These are phyloP conservation scores for Cnidoscolus chayamansa DNA, from an alignment of 441 rosid species.

Conservation along the genomic window DNA sequence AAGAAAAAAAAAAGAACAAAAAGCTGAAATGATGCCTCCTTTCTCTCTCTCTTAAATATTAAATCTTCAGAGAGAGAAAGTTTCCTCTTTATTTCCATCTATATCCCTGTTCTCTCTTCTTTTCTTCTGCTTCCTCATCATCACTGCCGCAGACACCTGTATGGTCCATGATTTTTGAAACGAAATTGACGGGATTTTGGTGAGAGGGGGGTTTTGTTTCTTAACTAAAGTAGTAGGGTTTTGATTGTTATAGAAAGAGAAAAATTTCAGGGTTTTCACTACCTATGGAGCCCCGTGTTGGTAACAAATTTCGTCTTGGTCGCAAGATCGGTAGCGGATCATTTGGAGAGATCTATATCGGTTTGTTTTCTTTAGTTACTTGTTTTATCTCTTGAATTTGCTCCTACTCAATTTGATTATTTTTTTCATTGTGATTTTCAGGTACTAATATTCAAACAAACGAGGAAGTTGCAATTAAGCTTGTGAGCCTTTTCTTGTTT, in stretches of 20 bases:
- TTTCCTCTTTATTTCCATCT: slow-evolving; percentile 3
- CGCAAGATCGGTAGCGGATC: slow-evolving; percentile 98
- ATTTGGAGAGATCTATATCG: slow-evolving; percentile 96
- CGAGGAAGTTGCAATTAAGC: slow-evolving; percentile 93
- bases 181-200: slow-evolving; percentile 5
- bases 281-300: slow-evolving; percentile 81
- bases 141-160: neutral
- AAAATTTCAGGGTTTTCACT: neutral
- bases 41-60: slow-evolving; percentile 16
- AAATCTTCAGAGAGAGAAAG: slow-evolving; percentile 25
- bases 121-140: slow-evolving; percentile 4
- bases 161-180: neutral
- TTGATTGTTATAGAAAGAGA: slow-evolving; percentile 9
- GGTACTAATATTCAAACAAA: slow-evolving; percentile 83
- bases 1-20: no score
- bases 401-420: neutral
- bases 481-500: slow-evolving; percentile 48
- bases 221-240: slow-evolving; percentile 11
- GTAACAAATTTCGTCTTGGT: slow-evolving; percentile 83
- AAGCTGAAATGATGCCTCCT: neutral
- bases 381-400: neutral
- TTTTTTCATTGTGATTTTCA: slow-evolving; percentile 19
- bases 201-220: neutral
- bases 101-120: slow-evolving; percentile 6
- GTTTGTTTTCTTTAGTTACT: slow-evolving; percentile 32